A percentile compares a stretch with the other conserved stretches of the same genome.
These are phyloP conservation scores for Leptodontidium sp. DNA, from an alignment of 2,329 filamentous ascomycete species.

Conservation along the genomic window DNA sequence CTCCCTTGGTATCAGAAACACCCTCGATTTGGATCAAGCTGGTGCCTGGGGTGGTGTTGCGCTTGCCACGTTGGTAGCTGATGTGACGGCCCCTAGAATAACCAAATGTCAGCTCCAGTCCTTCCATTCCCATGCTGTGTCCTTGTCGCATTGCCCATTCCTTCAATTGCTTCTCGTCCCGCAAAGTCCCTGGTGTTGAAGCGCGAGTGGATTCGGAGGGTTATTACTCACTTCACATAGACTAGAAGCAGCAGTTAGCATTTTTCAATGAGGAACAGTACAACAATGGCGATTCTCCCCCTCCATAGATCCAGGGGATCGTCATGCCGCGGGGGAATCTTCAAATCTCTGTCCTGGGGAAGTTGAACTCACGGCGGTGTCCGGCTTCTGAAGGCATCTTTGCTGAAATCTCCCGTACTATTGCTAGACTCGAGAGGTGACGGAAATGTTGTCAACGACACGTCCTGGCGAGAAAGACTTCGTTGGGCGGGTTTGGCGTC, in stretches of 20 bases:
- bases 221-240: slow-evolving; percentile 84
- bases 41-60: slow-evolving; percentile 88
- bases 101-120: slow-evolving; percentile 37
- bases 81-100: slow-evolving; percentile 88
- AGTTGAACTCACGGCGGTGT: slow-evolving; percentile 80
- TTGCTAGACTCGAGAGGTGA: slow-evolving; percentile 50
- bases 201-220: slow-evolving; percentile 31
- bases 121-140: slow-evolving; percentile 20
- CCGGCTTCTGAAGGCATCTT: slow-evolving; percentile 90
- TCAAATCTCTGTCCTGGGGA: neutral
- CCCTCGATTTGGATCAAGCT: slow-evolving; percentile 99
- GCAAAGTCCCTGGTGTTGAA: neutral
- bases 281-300: slow-evolving; percentile 1
- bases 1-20: slow-evolving; percentile 88
- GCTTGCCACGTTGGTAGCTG: slow-evolving; percentile 96
- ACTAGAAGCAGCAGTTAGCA: slow-evolving; percentile 60
- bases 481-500: slow-evolving; percentile 43
- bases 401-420: slow-evolving; percentile 61
- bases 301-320: neutral
- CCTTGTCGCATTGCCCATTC: slow-evolving; percentile 12
- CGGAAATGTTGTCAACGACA: slow-evolving; percentile 41
- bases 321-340: slow-evolving; percentile 6
- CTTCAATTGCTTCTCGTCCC: slow-evolving; percentile 20
- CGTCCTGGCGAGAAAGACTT: slow-evolving; percentile 45
- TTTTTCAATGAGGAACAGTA: slow-evolving; percentile 24